Percentiles rank a stretch among this genome's conserved stretches.
phyloP scores from a whole-genome alignment of 371 early-diverging fungal species.

The Mortierella sp. region DNA sequence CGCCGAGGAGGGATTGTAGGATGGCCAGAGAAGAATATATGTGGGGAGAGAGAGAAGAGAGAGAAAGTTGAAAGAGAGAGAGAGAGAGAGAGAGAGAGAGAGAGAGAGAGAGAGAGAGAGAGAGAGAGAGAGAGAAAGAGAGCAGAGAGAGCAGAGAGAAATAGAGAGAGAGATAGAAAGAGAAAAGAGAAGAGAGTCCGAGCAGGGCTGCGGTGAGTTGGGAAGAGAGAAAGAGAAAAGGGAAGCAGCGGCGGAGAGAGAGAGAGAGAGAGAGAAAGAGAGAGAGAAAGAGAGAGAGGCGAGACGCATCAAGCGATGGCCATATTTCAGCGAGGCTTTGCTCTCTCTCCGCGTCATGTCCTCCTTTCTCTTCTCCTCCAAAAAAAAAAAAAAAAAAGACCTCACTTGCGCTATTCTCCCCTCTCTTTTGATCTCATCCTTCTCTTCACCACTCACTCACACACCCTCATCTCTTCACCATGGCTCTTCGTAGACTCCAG shows the following conservation, averaged over 20 bases:
- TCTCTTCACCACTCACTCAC: neutral
- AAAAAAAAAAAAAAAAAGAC: no score
- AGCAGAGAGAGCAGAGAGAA: no score
- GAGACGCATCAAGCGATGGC: no score
- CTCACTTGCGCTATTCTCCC: constrained; percentile 3
- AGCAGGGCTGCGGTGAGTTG: no score
- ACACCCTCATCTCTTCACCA: neutral
- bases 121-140: neutral
- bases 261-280: neutral
- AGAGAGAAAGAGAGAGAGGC: neutral
- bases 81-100: no score
- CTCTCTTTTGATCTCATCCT: neutral
- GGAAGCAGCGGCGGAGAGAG: no score
- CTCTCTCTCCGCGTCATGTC: neutral
- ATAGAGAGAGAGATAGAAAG: neutral
- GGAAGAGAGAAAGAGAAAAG: no score
- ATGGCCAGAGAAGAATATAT: neutral
- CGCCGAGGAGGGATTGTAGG: no score
- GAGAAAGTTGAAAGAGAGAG: neutral
- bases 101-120: neutral
- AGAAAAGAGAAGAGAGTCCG: neutral
- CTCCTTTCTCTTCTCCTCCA: neutral
- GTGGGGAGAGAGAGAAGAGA: neutral
- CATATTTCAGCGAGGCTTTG: no score
- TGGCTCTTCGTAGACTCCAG: constrained; percentile 51